Evolutionary conservation across 805 yeast genomes (phyloP).

Genomic region (Starmerella gropengiesseri): DNA sequence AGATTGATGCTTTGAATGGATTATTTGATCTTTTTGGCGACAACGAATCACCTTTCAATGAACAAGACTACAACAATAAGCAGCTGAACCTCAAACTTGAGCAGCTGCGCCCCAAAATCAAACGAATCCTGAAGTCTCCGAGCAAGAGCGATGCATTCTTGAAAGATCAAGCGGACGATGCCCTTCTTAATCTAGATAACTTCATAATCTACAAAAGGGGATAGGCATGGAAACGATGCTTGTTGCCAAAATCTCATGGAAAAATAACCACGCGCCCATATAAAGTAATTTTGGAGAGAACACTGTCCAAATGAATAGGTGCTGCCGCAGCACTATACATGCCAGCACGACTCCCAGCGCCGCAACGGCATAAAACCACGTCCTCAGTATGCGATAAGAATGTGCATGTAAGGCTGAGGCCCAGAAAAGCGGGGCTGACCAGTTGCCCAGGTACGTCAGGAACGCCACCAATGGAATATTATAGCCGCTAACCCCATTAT

Average conservation of each 20-base stretch:
- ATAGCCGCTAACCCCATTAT: conserved; percentile 73
- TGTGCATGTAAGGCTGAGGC: conserved; percentile 31
- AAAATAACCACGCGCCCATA: conserved; percentile 56
- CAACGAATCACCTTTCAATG: conserved; percentile 46
- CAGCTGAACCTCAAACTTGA: conserved; percentile 38
- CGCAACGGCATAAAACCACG: conserved; percentile 18
- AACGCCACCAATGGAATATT: conserved; percentile 61
- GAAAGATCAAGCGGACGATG: conserved; percentile 56
- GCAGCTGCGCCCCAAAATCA: conserved; percentile 39
- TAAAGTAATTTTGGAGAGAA: conserved; percentile 86
- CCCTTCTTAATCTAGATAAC: conserved; percentile 52
- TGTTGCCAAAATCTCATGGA: conserved; percentile 26
- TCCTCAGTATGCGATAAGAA: conserved; percentile 26
- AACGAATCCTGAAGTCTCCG: conserved; percentile 45
- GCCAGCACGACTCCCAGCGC: conserved; percentile 32
- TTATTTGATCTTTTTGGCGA: conserved; percentile 77
- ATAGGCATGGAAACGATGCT: background rate
- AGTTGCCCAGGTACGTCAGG: conserved; percentile 72
- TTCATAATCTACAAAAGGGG: conserved; percentile 61
- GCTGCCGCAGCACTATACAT: conserved; percentile 66
- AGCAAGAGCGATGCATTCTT: conserved; percentile 54
- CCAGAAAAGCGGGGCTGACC: conserved; percentile 81
- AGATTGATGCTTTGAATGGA: conserved; percentile 52
- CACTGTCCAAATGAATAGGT: conserved; percentile 93
- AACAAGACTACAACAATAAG: conserved; percentile 47